These are phyloP conservation scores for Kodamaea arcana DNA, from an alignment of 1,139 yeast species.

Conservation along the genomic window DNA sequence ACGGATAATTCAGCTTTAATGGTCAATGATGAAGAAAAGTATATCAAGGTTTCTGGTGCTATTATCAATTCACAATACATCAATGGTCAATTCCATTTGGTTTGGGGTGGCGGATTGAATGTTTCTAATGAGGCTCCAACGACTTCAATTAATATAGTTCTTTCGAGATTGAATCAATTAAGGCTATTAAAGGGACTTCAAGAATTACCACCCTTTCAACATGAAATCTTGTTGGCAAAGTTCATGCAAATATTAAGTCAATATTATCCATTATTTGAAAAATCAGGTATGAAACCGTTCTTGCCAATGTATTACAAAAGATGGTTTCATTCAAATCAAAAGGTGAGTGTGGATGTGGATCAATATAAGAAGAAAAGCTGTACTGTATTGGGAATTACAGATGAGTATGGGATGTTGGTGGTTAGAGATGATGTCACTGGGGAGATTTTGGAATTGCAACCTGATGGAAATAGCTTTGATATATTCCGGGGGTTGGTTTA, in stretches of 20 bases:
- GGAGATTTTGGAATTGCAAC: slow-evolving; percentile 67
- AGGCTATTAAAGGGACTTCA: slow-evolving; percentile 38
- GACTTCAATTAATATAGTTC: slow-evolving; percentile 72
- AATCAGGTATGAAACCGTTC: slow-evolving; percentile 65
- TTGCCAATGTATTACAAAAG: slow-evolving; percentile 70
- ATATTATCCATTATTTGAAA: slow-evolving; percentile 55
- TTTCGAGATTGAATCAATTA: slow-evolving; percentile 54
- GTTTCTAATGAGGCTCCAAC: slow-evolving; percentile 87
- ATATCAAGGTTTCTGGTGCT: slow-evolving; percentile 79
- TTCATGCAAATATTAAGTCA: slow-evolving; percentile 62
- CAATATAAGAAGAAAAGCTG: slow-evolving; percentile 47
- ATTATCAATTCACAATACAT: slow-evolving; percentile 74
- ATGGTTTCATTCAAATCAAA: slow-evolving; percentile 82
- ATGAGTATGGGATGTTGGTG: slow-evolving; percentile 75
- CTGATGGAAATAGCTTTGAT: slow-evolving; percentile 97
- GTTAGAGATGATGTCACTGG: slow-evolving; percentile 70
- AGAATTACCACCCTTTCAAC: slow-evolving; percentile 46
- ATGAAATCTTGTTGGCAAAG: slow-evolving; percentile 68
- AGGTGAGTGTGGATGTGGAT: slow-evolving; percentile 50
- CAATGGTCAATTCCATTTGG: slow-evolving; percentile 54
- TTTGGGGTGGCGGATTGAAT: slow-evolving; percentile 86
- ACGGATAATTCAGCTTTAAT: slow-evolving; percentile 32
- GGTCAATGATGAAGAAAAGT: slow-evolving; percentile 45
- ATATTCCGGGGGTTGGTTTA: slow-evolving; percentile 90
- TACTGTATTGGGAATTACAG: slow-evolving; percentile 72